Conservation (phyloP, 2,329 filamentous ascomycete species). For the Paramyrothecium roridum region DNA sequence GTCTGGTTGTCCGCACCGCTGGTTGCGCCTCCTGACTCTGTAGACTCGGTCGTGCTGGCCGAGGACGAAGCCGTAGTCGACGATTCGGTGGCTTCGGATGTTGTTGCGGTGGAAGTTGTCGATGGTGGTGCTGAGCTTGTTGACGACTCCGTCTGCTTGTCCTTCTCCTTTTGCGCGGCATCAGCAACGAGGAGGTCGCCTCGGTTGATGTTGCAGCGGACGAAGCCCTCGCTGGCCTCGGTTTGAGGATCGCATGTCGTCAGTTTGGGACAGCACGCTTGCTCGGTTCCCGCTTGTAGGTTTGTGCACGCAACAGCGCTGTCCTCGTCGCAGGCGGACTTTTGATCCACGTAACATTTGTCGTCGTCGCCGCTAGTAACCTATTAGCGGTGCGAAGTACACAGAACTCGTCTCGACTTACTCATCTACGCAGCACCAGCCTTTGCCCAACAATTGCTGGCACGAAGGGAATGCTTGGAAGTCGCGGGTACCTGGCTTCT, state of each 20-base stretch:
- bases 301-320: slow-evolving; percentile 8
- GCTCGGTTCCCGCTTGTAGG: slow-evolving; percentile 3
- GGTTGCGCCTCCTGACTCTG: neutral
- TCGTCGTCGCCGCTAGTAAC: slow-evolving; percentile 5
- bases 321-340: slow-evolving; percentile 9
- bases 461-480: slow-evolving; percentile 9
- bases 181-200: slow-evolving; percentile 8
- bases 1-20: neutral
- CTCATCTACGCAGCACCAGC: slow-evolving; percentile 13
- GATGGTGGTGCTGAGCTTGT: neutral
- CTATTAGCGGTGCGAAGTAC: neutral
- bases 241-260: slow-evolving; percentile 11
- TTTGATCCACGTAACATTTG: slow-evolving; percentile 12
- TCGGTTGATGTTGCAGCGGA: slow-evolving; percentile 13
- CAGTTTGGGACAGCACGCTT: slow-evolving; percentile 10
- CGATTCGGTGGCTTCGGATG: neutral
- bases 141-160: neutral
- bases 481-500: slow-evolving; percentile 6
- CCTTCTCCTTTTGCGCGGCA: neutral
- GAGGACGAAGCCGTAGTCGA: neutral
- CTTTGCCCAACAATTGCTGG: slow-evolving; percentile 10
- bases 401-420: neutral
- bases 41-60: neutral
- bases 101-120: slow-evolving; percentile 1
- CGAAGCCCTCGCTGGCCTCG: slow-evolving; percentile 4